Base-by-base conservation (phyloP, 2,329 filamentous ascomycete species). In the Raffaelea deltoideospora region DNA sequence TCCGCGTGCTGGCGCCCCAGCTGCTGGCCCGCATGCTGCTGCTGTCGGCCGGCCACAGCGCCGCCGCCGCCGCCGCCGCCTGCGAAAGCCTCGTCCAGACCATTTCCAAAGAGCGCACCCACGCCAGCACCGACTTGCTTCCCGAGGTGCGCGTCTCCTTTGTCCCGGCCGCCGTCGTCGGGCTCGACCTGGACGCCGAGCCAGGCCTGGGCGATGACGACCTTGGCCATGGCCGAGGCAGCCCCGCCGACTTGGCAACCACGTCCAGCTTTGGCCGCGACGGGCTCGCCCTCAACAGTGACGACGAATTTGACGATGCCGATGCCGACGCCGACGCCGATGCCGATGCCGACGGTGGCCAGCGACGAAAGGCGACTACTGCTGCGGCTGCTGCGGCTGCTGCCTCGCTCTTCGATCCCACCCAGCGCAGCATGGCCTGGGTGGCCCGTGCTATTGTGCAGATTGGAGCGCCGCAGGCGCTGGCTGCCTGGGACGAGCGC, bases 81-180 rank as follows among this genome's bases (percentile, higher is more conserved):
- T 23, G 37, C 24, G 31, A 37, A 11, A n/a, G 28, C 14, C 55
- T 83, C 13, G 64, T 93, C 18, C 70, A 69, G 38, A 69, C 67
- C 1, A 75, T 95, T 9, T 75, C 76, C 37, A 76, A 68, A 5
- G 71, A 68, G 34, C 67, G 88, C 40, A 63, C 63, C 6, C 86
- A 92, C 54, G 69, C 73, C 31, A 77, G 72, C 36, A 87, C 79
- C 0, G 88, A 92, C 50, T 74, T 69, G 1, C 73, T 76, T 5
- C 67, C 76, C 2, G 88, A 96, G 52, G 54, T 95, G 10, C 77
- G 88, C 7, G 58, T 96, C 18, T 76, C 81, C 2, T 92, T 81
- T 50, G 63, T 78, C 5, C 90, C 90, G 0, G 65, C 74, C 3
- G 69, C 81, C 22, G 67, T 95, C 14, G 83, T 94, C 3, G 75